phyloP scores from a whole-genome alignment of 2,329 filamentous ascomycete genomes.

The Sclerotinia spermophila region DNA sequence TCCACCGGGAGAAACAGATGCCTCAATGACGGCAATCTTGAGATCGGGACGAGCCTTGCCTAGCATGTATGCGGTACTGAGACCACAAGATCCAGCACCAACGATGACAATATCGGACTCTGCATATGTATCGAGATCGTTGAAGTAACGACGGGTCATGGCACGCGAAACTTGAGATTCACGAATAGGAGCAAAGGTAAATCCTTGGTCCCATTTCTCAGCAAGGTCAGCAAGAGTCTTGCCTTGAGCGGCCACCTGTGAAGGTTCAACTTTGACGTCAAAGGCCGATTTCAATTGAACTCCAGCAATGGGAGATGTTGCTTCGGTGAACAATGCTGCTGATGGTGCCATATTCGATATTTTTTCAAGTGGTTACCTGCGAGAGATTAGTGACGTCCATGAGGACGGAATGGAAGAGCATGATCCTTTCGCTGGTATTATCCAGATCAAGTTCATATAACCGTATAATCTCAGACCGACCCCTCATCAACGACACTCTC shows the following conservation, averaged over 20 bases:
- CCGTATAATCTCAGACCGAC: constrained; percentile 84
- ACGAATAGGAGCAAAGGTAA: constrained; percentile 81
- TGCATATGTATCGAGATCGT: constrained; percentile 82
- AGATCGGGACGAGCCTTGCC: constrained; percentile 81
- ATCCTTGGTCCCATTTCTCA: constrained; percentile 69
- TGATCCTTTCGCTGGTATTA: constrained; percentile 99
- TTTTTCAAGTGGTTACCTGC: constrained; percentile 39
- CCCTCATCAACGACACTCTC: constrained; percentile 29
- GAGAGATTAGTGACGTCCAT: constrained; percentile 41
- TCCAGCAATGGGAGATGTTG: constrained; percentile 35
- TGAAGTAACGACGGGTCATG: constrained; percentile 92
- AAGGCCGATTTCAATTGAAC: constrained; percentile 43
- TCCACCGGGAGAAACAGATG: constrained; percentile 79
- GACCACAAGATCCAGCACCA: constrained; percentile 83
- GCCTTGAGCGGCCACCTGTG: constrained; percentile 43
- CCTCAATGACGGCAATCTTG: constrained; percentile 88
- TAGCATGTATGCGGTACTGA: constrained; percentile 80
- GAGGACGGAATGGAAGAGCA: constrained; percentile 54
- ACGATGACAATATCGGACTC: constrained; percentile 94
- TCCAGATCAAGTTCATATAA: constrained; percentile 88
- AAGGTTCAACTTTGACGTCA: constrained; percentile 47
- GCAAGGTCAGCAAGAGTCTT: constrained; percentile 58
- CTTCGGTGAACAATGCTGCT: constrained; percentile 57
- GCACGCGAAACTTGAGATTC: constrained; percentile 89
- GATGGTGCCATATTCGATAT: constrained; percentile 70